phyloP scores from a whole-genome alignment of 495 filamentous ascomycete genomes.

The Xylaria acuta region DNA sequence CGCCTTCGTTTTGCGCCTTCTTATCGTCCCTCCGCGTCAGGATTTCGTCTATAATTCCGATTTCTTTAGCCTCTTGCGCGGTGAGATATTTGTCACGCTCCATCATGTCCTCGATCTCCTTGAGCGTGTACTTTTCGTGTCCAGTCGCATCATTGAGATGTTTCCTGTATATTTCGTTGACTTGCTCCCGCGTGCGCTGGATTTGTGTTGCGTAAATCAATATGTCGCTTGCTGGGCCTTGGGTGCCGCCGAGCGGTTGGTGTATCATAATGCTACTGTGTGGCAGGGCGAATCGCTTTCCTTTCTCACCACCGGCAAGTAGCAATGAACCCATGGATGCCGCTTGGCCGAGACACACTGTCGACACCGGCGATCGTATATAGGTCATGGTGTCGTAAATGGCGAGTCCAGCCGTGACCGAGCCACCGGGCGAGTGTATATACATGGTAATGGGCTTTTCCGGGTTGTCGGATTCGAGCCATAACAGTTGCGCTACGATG shows the following conservation, averaged over 20 bases:
- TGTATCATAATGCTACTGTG: conserved; percentile 96
- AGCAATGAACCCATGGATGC: conserved; percentile 94
- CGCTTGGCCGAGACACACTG: conserved; percentile 93
- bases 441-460: conserved; percentile 94
- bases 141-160: conserved; percentile 81
- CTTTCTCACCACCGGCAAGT: conserved; percentile 83
- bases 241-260: conserved; percentile 90
- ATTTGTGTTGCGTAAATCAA: conserved; percentile 98
- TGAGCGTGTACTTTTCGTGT: conserved; percentile 63
- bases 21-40: conserved; percentile 54
- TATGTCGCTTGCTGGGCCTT: conserved; percentile 90
- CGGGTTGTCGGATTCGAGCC: conserved; percentile 96
- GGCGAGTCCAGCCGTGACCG: conserved; percentile 86
- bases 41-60: conserved; percentile 92
- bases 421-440: conserved; percentile 95
- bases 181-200: conserved; percentile 77
- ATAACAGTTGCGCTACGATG: conserved; percentile 94
- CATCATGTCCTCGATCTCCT: conserved; percentile 92
- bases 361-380: conserved; percentile 88
- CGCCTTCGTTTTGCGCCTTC: conserved; percentile 42
- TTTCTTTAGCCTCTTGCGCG: conserved; percentile 82
- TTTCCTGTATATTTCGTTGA: conserved; percentile 87
- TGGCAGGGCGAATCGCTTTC: conserved; percentile 85
- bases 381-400: conserved; percentile 99
- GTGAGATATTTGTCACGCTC: conserved; percentile 95